These are phyloP conservation scores for Calocera cornea DNA, from an alignment of 768 basidiomycete genomes.

Conservation along the genomic window DNA sequence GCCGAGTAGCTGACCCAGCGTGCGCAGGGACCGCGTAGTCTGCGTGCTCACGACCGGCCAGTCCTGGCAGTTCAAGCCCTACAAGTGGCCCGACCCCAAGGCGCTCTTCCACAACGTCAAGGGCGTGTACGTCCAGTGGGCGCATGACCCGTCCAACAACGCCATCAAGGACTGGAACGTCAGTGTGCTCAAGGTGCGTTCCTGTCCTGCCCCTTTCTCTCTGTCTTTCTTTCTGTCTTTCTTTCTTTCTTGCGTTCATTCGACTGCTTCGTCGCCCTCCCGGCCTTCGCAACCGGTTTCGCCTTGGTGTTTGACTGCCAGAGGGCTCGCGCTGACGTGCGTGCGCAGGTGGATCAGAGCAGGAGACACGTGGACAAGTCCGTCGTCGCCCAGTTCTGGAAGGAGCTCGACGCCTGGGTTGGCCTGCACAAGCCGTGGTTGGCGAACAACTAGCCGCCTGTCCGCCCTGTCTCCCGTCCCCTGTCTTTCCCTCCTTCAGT, in stretches of 20 bases:
- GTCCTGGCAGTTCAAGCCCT: slow-evolving; percentile 93
- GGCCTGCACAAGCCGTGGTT: slow-evolving; percentile 65
- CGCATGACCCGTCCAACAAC: slow-evolving; percentile 76
- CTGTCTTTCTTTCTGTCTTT: background rate
- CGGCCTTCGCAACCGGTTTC: too few relatives aligned
- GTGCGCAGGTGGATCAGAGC: slow-evolving; percentile 66
- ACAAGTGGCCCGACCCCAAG: slow-evolving; percentile 92
- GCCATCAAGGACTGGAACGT: slow-evolving; percentile 97
- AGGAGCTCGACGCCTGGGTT: slow-evolving; percentile 77
- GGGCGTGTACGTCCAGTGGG: slow-evolving; percentile 90
- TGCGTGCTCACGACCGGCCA: slow-evolving; percentile 98
- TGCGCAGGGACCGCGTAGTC: slow-evolving; percentile 78
- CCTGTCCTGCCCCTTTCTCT: background rate
- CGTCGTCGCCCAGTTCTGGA: slow-evolving; percentile 93
- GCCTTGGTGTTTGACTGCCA: too few relatives aligned
- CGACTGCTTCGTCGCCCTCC: too few relatives aligned
- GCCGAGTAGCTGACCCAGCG: too few relatives aligned
- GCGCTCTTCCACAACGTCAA: slow-evolving; percentile 92
- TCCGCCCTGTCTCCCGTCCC: too few relatives aligned
- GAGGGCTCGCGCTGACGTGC: background rate
- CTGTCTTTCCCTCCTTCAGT: too few relatives aligned
- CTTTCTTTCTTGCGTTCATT: background rate
- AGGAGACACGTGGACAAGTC: slow-evolving; percentile 89
- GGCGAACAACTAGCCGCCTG: slow-evolving; percentile 13
- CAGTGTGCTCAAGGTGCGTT: slow-evolving; percentile 69